Evolutionary conservation across 208 protist species (phyloP).

Genomic region (Leishmania martiniquensis): DNA sequence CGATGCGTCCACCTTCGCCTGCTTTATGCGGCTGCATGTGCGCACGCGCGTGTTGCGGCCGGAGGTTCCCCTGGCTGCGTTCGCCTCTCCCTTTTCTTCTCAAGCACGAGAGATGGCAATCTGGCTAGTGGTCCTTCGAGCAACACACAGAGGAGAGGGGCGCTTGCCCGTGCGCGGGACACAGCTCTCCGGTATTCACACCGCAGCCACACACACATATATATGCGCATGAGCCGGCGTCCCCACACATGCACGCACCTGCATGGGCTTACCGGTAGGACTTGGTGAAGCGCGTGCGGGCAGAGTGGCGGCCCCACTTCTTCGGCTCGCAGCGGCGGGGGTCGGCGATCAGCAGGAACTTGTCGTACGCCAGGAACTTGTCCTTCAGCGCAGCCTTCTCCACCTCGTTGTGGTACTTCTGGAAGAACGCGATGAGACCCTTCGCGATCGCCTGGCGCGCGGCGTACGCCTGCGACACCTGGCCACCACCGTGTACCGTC

Average conservation of each 20-base stretch:
- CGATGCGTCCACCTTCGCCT: background rate
- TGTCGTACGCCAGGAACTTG: slow-evolving; percentile 97
- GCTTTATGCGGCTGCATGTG: background rate
- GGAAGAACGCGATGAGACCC: slow-evolving; percentile 98
- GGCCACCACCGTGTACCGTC: slow-evolving; percentile 98
- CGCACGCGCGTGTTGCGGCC: background rate
- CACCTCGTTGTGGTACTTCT: slow-evolving; percentile 97
- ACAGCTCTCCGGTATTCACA: background rate
- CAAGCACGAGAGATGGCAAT: background rate
- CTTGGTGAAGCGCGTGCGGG: slow-evolving; percentile 99
- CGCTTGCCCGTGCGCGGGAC: background rate
- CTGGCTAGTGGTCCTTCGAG: background rate
- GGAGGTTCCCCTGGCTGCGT: too few species aligned
- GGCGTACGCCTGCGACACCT: slow-evolving; percentile 98
- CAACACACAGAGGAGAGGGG: background rate
- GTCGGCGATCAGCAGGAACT: slow-evolving; percentile 99
- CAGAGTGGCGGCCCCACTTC: slow-evolving; percentile 99
- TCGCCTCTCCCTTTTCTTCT: background rate
- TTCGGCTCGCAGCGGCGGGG: slow-evolving; percentile 99
- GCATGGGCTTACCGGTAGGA: slow-evolving; percentile 97
- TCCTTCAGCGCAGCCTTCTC: slow-evolving; percentile 99
- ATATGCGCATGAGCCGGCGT: background rate
- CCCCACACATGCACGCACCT: background rate
- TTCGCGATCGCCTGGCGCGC: slow-evolving; percentile 99
- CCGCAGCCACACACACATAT: background rate